Conservation (phyloP, 306 rosid genomes). For the Quercus mongolica region DNA sequence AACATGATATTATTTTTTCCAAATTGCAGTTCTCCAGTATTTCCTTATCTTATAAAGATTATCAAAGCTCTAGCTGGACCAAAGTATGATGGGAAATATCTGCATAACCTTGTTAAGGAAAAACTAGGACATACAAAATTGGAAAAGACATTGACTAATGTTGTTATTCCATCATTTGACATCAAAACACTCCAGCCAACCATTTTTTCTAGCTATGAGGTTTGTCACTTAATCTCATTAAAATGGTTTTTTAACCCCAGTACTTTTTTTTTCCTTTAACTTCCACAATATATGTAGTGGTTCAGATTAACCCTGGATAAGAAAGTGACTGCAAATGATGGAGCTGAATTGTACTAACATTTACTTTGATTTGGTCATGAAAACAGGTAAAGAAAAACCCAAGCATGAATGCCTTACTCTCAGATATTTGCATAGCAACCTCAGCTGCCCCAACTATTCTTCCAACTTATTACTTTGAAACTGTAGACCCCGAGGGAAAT, state of each 20-base stretch:
- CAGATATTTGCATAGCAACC: slow-evolving; percentile 66
- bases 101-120: slow-evolving; percentile 41
- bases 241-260: background rate
- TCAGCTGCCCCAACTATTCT: slow-evolving; percentile 79
- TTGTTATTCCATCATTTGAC: slow-evolving; percentile 64
- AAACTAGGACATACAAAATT: slow-evolving; percentile 54
- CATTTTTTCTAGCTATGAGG: slow-evolving; percentile 62
- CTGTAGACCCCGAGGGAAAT: slow-evolving; percentile 10
- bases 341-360: background rate
- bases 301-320: background rate
- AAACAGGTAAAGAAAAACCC: slow-evolving; percentile 33
- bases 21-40: slow-evolving; percentile 20
- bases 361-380: background rate
- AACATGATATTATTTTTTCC: background rate
- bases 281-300: background rate
- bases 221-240: background rate
- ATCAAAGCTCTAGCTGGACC: slow-evolving; percentile 51
- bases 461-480: slow-evolving; percentile 60
- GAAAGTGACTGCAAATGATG: background rate
- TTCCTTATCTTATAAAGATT: slow-evolving; percentile 3
- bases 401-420: slow-evolving; percentile 23
- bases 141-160: slow-evolving; percentile 58
- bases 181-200: slow-evolving; percentile 51
- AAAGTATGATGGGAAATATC: slow-evolving; percentile 68
- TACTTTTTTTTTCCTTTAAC: background rate